Conservation (phyloP, 2,329 filamentous ascomycete genomes). For the Phyllosticta citriasiana region DNA sequence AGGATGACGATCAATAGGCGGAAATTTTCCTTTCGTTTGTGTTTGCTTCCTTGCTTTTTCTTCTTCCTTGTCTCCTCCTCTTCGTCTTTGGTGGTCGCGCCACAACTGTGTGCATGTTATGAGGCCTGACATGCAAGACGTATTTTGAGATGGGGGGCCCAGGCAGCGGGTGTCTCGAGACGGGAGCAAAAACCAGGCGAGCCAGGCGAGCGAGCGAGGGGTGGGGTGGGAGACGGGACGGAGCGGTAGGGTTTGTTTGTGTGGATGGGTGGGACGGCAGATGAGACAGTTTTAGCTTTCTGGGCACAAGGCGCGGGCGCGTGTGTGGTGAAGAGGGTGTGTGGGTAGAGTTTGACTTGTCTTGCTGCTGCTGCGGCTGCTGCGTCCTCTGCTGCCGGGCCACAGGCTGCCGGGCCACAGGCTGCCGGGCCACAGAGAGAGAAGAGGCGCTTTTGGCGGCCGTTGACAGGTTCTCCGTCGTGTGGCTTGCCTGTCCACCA, state of each 20-base stretch:
- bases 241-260: background rate
- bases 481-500: background rate
- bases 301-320: background rate
- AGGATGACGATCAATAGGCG: too few relatives aligned
- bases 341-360: background rate
- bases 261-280: background rate
- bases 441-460: background rate
- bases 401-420: too few relatives aligned
- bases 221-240: background rate
- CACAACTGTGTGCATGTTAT: background rate
- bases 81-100: too few relatives aligned
- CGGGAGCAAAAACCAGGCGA: background rate
- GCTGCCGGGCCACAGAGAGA: too few relatives aligned
- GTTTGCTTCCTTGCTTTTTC: background rate
- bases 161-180: background rate
- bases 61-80: background rate
- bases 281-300: background rate
- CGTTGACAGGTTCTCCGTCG: background rate
- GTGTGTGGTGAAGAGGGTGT: too few relatives aligned
- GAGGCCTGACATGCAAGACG: background rate
- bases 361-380: background rate
- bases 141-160: background rate
- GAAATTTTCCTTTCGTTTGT: too few relatives aligned
- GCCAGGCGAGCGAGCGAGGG: too few relatives aligned
- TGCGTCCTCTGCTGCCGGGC: too few relatives aligned